phyloP scores from a whole-genome alignment of 140 eudicot species.

The Senecio squalidus region DNA sequence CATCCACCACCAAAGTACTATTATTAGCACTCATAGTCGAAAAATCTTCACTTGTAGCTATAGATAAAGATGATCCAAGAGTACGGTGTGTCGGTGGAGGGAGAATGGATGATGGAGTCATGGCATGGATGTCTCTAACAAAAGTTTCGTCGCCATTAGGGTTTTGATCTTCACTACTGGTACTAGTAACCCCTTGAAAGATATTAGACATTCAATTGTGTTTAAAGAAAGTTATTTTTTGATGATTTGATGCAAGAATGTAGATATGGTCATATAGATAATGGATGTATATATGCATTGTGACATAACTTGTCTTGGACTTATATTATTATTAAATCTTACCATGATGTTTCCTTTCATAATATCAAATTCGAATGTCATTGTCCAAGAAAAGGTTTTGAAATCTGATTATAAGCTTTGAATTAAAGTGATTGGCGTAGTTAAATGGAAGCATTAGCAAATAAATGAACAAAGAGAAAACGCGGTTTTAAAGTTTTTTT shows the following conservation, averaged over 20 bases:
- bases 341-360: constrained; percentile 15
- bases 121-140: constrained; percentile 73
- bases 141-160: constrained; percentile 30
- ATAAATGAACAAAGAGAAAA: constrained; percentile 10
- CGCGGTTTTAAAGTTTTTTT: constrained; percentile 23
- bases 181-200: constrained; percentile 20
- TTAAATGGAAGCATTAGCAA: constrained; percentile 1
- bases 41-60: constrained; percentile 22
- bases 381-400: constrained; percentile 6
- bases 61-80: constrained; percentile 30
- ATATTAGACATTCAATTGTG: constrained; percentile 31
- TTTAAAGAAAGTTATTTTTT: constrained; percentile 6
- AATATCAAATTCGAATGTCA: constrained; percentile 26
- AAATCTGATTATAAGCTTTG: background rate
- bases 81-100: constrained; percentile 38
- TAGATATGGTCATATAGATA: background rate
- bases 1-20: constrained; percentile 71
- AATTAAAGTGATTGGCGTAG: constrained; percentile 18
- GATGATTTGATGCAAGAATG: background rate
- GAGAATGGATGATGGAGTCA: constrained; percentile 41
- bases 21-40: constrained; percentile 15
- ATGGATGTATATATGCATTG: constrained; percentile 21
- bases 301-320: background rate
- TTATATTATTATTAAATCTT: background rate
- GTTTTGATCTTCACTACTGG: constrained; percentile 21